Conservation (phyloP, 2,329 filamentous ascomycete species). For the Pestalotiopsis sp. region DNA sequence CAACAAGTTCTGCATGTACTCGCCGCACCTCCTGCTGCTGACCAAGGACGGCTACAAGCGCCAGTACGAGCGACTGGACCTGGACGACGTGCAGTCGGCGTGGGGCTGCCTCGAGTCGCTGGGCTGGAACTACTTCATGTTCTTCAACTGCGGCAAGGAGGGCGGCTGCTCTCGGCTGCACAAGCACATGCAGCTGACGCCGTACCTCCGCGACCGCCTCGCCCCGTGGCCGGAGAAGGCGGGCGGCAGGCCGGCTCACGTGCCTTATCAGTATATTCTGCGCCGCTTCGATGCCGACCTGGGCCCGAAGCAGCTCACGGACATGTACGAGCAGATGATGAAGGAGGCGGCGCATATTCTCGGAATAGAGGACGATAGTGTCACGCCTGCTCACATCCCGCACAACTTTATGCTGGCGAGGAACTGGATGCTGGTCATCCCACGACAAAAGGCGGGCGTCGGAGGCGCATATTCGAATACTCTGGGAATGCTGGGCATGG, state of each 20-base stretch:
- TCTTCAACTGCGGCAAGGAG: constrained; percentile 49
- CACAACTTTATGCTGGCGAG: constrained; percentile 49
- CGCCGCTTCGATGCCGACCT: constrained; percentile 30
- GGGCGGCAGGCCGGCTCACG: constrained; percentile 15
- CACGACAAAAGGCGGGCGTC: constrained; percentile 37
- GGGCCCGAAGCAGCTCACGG: constrained; percentile 20
- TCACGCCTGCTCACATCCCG: constrained; percentile 26
- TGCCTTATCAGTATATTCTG: constrained; percentile 39
- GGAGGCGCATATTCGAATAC: constrained; percentile 44
- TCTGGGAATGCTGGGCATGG: constrained; percentile 48
- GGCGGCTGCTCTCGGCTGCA: constrained; percentile 50
- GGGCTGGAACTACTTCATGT: constrained; percentile 35
- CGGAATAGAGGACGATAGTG: neutral
- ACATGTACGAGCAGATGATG: constrained; percentile 30
- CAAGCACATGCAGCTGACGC: constrained; percentile 51
- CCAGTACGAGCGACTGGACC: constrained; percentile 45
- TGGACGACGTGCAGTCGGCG: constrained; percentile 41
- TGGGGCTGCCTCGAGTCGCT: constrained; percentile 32
- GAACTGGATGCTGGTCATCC: constrained; percentile 49
- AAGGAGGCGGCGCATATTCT: constrained; percentile 19
- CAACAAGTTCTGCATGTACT: constrained; percentile 52
- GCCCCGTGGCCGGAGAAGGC: constrained; percentile 22
- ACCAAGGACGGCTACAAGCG: constrained; percentile 47
- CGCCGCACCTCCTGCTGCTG: constrained; percentile 49
- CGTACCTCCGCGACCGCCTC: constrained; percentile 31